Evolutionary conservation across 2,329 filamentous ascomycete species (phyloP).

Genomic region (Colletotrichum lindemuthianum): DNA sequence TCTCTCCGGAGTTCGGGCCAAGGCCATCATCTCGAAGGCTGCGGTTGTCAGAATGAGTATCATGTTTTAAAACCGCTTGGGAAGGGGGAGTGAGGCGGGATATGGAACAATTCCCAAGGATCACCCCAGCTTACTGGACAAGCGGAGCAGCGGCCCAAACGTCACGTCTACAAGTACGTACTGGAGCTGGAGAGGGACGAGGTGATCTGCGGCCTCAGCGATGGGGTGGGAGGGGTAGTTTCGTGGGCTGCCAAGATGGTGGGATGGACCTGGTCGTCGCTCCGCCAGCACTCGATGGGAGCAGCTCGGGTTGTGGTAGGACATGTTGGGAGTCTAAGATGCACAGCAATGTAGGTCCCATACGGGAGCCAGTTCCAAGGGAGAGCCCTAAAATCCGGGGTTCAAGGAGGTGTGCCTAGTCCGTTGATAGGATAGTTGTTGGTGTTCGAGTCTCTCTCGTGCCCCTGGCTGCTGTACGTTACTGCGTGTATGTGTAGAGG

Average conservation of each 20-base stretch:
- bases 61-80: no score
- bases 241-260: constrained; percentile 1
- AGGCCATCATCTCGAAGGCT: constrained; percentile 1
- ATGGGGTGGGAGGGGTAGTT: neutral
- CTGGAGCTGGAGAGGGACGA: neutral
- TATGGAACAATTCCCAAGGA: neutral
- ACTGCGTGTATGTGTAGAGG: no score
- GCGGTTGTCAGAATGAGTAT: neutral
- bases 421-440: neutral
- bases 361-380: neutral
- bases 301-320: no score
- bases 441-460: neutral
- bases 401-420: neutral
- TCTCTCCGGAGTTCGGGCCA: constrained; percentile 13
- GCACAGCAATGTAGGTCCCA: no score
- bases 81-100: no score
- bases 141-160: constrained; percentile 17
- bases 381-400: constrained; percentile 23
- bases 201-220: constrained; percentile 21
- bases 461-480: neutral
- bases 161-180: neutral
- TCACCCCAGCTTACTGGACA: neutral
- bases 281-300: neutral
- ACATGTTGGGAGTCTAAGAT: no score
- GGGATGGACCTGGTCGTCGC: constrained; percentile 14